Evolutionary conservation across 2,329 filamentous ascomycete genomes (phyloP).

Genomic region (Alternaria metachromatica): DNA sequence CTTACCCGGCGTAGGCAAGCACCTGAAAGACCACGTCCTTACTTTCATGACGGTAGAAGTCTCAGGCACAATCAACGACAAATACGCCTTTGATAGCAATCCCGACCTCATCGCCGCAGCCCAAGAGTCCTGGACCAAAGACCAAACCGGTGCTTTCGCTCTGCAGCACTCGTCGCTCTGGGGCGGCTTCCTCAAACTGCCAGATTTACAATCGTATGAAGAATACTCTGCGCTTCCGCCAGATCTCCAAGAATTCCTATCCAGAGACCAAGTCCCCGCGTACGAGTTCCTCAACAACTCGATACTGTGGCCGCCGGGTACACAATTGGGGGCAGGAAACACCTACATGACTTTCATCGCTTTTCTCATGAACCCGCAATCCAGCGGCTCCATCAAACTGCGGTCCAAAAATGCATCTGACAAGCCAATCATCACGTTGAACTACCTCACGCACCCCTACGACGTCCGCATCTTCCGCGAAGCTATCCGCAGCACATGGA

Average conservation of each 20-base stretch:
- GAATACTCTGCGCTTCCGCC: conserved; percentile 55
- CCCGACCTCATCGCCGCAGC: conserved; percentile 50
- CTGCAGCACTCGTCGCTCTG: conserved; percentile 57
- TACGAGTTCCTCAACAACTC: conserved; percentile 59
- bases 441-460: conserved; percentile 61
- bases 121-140: conserved; percentile 52
- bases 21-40: conserved; percentile 56
- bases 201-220: conserved; percentile 48
- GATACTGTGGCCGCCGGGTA: conserved; percentile 34
- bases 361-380: conserved; percentile 61
- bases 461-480: conserved; percentile 53
- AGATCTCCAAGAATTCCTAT: conserved; percentile 54
- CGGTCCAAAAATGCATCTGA: conserved; percentile 60
- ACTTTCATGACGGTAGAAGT: conserved; percentile 54
- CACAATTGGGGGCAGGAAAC: conserved; percentile 42
- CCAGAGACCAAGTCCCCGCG: conserved; percentile 60
- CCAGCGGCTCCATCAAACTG: conserved; percentile 59
- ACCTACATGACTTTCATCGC: conserved; percentile 37
- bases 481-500: conserved; percentile 49
- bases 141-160: conserved; percentile 37
- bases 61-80: conserved; percentile 46
- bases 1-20: conserved; percentile 53
- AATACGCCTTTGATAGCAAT: conserved; percentile 49
- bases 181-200: conserved; percentile 61
- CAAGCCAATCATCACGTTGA: conserved; percentile 61